Evolutionary conservation across 2,329 filamentous ascomycete genomes (phyloP).

Genomic region (Claviceps africana): DNA sequence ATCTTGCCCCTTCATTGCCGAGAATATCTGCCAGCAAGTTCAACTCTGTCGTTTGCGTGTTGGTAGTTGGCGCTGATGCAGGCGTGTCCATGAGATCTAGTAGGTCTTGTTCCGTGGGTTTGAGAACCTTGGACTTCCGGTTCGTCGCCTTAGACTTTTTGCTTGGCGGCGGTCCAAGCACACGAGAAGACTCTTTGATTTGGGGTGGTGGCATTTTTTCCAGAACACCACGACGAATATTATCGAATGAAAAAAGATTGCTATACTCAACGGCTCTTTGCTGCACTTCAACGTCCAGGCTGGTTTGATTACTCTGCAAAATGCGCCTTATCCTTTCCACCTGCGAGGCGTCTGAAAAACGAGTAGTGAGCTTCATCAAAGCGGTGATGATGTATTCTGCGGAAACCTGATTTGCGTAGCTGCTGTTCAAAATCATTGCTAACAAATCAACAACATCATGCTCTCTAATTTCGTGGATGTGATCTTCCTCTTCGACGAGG

Average conservation of each 20-base stretch:
- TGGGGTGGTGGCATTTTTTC: constrained; percentile 97
- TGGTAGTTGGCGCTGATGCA: constrained; percentile 34
- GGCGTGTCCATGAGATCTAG: constrained; percentile 83
- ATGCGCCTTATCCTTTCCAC: constrained; percentile 72
- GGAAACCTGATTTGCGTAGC: constrained; percentile 78
- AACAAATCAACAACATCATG: constrained; percentile 90
- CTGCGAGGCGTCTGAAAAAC: constrained; percentile 71
- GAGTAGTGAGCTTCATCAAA: constrained; percentile 85
- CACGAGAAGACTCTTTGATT: constrained; percentile 87
- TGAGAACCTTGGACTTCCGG: constrained; percentile 61
- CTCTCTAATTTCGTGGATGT: constrained; percentile 69
- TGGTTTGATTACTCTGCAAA: constrained; percentile 64
- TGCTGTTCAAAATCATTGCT: constrained; percentile 81
- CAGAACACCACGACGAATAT: constrained; percentile 75
- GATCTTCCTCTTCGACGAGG: constrained; percentile 85
- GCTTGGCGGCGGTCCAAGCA: constrained; percentile 62
- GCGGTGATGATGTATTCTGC: constrained; percentile 95
- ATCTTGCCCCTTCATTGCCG: constrained; percentile 45
- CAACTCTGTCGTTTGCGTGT: constrained; percentile 53
- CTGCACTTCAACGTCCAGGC: constrained; percentile 88
- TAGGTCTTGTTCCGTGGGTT: constrained; percentile 82
- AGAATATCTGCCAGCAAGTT: constrained; percentile 88
- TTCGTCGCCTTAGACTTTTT: constrained; percentile 57
- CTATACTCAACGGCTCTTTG: constrained; percentile 91
- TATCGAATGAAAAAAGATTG: constrained; percentile 84